A percentile compares a stretch with the other conserved stretches of the same genome.
These are phyloP conservation scores for Ophiostoma sp. DNA, from an alignment of 2,329 filamentous ascomycete species.

Conservation along the genomic window DNA sequence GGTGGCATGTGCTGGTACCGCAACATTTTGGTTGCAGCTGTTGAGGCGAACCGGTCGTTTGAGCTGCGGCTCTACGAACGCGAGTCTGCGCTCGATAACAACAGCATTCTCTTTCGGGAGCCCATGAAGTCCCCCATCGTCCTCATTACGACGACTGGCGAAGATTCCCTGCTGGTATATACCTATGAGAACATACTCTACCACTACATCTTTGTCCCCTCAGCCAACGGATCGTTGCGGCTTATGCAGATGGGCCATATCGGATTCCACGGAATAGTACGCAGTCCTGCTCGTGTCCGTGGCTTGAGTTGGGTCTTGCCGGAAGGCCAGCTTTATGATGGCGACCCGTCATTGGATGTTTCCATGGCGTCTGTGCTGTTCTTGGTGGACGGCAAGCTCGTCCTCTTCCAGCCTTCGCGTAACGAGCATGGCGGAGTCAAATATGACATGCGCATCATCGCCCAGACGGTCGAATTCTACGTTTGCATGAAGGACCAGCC, in stretches of 20 bases:
- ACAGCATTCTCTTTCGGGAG: slow-evolving; percentile 73
- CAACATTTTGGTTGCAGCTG: slow-evolving; percentile 87
- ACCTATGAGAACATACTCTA: slow-evolving; percentile 96
- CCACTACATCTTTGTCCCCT: slow-evolving; percentile 82
- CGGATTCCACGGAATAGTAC: slow-evolving; percentile 92
- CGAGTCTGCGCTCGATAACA: slow-evolving; percentile 73
- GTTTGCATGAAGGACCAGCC: slow-evolving; percentile 86
- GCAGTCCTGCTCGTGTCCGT: slow-evolving; percentile 87
- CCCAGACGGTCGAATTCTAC: slow-evolving; percentile 95
- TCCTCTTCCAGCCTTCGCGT: slow-evolving; percentile 82
- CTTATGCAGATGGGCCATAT: slow-evolving; percentile 97
- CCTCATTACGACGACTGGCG: slow-evolving; percentile 81
- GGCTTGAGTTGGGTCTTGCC: slow-evolving; percentile 95
- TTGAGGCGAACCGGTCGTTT: slow-evolving; percentile 80
- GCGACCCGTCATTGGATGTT: slow-evolving; percentile 94
- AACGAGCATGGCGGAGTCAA: slow-evolving; percentile 83
- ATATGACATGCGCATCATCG: slow-evolving; percentile 97
- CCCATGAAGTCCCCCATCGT: slow-evolving; percentile 83
- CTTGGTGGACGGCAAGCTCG: slow-evolving; percentile 95
- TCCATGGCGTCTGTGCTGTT: slow-evolving; percentile 91
- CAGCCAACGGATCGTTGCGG: slow-evolving; percentile 64
- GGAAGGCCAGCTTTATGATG: slow-evolving; percentile 82
- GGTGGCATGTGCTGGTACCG: slow-evolving; percentile 99
- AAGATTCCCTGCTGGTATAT: slow-evolving; percentile 93
- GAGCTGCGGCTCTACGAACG: slow-evolving; percentile 92